Conservation (phyloP, 176 grass and related monocot species). For the Poa annua region DNA sequence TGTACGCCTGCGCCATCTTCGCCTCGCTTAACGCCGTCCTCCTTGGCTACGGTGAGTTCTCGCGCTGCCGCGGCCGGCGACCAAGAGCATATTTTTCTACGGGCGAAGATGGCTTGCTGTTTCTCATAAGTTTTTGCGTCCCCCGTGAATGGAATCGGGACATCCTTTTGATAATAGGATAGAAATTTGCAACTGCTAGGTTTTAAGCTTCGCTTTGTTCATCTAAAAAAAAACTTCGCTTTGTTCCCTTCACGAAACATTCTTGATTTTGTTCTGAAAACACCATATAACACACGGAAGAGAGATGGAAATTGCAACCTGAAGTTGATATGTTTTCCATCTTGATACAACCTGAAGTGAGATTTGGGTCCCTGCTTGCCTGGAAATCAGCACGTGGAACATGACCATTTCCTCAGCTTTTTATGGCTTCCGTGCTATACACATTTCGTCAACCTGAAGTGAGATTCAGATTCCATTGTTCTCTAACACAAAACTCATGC, state of each 20-base stretch:
- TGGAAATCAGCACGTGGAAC: constrained; percentile 24
- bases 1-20: constrained; percentile 54
- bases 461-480: not conserved
- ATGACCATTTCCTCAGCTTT: not conserved
- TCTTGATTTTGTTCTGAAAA: constrained; percentile 3
- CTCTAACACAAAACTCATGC: not conserved
- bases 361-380: not conserved
- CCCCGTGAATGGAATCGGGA: not conserved
- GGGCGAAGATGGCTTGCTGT: not conserved
- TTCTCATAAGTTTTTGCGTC: not conserved
- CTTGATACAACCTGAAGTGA: not conserved
- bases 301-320: not conserved
- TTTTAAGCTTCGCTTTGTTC: constrained; percentile 29
- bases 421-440: not conserved
- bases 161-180: not conserved
- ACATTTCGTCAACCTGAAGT: too few relatives aligned
- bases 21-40: constrained; percentile 66
- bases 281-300: not conserved
- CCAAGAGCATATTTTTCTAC: constrained; percentile 1
- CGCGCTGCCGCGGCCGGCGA: not conserved
- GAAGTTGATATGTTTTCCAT: not conserved
- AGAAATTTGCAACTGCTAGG: constrained; percentile 6
- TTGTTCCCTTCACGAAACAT: constrained; percentile 28
- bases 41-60: constrained; percentile 62
- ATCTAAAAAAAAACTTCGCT: too few relatives aligned